Evolutionary conservation across 352 stramenopile genomes (phyloP).

Genomic region (Phytophthora pisi): DNA sequence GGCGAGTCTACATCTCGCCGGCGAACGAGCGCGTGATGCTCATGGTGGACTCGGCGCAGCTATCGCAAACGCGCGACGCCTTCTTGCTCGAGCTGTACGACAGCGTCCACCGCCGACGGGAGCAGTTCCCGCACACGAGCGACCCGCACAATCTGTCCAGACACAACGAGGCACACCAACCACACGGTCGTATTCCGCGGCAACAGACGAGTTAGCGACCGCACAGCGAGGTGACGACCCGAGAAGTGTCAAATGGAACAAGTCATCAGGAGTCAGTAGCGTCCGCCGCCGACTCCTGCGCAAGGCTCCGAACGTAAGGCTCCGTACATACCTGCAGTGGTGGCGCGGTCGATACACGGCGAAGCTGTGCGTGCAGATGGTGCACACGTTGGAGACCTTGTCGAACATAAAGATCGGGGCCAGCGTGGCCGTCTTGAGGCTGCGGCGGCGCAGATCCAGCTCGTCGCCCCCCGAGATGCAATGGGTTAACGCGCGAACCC

Average conservation of each 20-base stretch:
- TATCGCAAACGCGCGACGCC: conserved; percentile 78
- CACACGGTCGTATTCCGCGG: conserved; percentile 13
- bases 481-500: conserved; percentile 78
- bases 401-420: conserved; percentile 90
- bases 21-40: conserved; percentile 45
- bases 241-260: conserved; percentile 17
- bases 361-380: conserved; percentile 84
- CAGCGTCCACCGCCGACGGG: conserved; percentile 75
- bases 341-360: conserved; percentile 83
- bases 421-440: conserved; percentile 74
- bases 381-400: conserved; percentile 87
- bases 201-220: conserved; percentile 35
- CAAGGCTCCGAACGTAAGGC: not conserved
- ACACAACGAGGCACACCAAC: conserved; percentile 14
- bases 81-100: conserved; percentile 83
- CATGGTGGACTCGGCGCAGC: conserved; percentile 57
- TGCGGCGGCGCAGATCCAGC: conserved; percentile 65
- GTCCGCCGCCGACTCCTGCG: not conserved
- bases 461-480: conserved; percentile 68
- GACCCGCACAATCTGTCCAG: conserved; percentile 72
- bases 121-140: conserved; percentile 86
- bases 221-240: conserved; percentile 13
- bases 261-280: conserved; percentile 10
- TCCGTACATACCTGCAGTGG: conserved; percentile 69
- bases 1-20: conserved; percentile 16